Evolutionary conservation across 2,329 filamentous ascomycete species (phyloP), one percentile per base, ranked within the genome.

Genomic region (Claviceps sp.): DNA sequence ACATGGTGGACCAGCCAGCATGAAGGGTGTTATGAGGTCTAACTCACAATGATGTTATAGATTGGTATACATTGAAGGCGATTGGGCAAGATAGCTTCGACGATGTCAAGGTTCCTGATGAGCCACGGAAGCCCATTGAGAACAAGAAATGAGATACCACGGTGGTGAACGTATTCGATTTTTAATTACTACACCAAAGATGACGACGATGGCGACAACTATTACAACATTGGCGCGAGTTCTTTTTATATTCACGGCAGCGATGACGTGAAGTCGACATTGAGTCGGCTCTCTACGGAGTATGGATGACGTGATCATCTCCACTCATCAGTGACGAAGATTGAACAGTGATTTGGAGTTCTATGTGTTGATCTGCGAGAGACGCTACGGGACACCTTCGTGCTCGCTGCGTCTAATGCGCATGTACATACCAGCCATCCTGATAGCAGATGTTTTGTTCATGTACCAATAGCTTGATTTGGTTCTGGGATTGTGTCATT

Each of bases 41-140:
- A 34, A 46, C 43, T 11, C 1, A 2, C 49, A 5, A 34, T 39
- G 5, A 13, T n/a, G 4, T 22, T 26, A 6, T 52, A 81, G 78
- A 81, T 61, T 70, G 70, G 59, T 81, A 81, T 63, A 81, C 78
- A 4, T 85, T 98, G 65, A 80, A 76, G 58, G 89, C 88, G 51
- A 87, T 98, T 64, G 89, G 91, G 44, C 93, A 97, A 70, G 93
- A 97, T 68, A 88, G 96, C 59, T 98, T 98, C 72, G 87, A 90
- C 53, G 93, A 98, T 65, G 90, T 97, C 61, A 84, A 89, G 65
- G 84, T 97, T 40, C 93, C 93, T 30, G 86, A 88, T 65, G 74
- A 78, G 50, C 84, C 87, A 47, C 67, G 70, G 48, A 70, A 75
- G 54, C 67, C 72, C n/a, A 62, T 70, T 70, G 45, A 54, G 63